Conservation (phyloP, 371 early-diverging fungal species). For the Haplosporangium sp. region DNA sequence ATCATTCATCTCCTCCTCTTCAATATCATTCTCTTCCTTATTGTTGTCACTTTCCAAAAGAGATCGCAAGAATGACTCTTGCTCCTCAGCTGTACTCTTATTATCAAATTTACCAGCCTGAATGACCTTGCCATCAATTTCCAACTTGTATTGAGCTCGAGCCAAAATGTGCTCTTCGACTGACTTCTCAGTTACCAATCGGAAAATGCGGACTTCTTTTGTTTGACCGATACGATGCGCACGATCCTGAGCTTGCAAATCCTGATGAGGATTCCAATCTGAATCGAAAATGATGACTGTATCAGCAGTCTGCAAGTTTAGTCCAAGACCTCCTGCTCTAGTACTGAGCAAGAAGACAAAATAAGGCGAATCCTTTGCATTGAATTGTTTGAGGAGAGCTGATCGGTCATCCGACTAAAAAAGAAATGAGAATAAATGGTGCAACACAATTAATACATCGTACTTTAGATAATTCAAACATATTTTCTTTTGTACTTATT, state of each 20-base stretch:
- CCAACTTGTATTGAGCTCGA: constrained; percentile 96
- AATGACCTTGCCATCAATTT: constrained; percentile 98
- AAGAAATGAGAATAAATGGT: background rate
- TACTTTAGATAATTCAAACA: background rate
- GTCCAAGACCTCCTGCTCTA: constrained; percentile 99
- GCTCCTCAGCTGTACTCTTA: constrained; percentile 93
- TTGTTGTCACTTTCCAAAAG: constrained; percentile 82
- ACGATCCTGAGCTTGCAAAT: constrained; percentile 99
- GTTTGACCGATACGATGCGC: constrained; percentile 99
- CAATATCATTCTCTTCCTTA: constrained; percentile 75
- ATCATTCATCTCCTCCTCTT: constrained; percentile 85
- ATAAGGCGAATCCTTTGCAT: constrained; percentile 84
- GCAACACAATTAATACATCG: background rate
- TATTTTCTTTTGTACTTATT: background rate
- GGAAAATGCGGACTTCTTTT: constrained; percentile 98
- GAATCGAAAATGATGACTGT: constrained; percentile 99
- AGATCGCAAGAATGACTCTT: constrained; percentile 89
- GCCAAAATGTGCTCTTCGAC: constrained; percentile 98
- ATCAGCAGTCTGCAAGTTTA: constrained; percentile 99
- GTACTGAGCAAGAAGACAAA: constrained; percentile 98
- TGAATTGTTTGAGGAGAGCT: constrained; percentile 86
- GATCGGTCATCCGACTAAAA: constrained; percentile 86
- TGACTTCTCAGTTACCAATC: constrained; percentile 95
- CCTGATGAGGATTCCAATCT: constrained; percentile 99
- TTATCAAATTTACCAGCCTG: constrained; percentile 99